phyloP scores from a whole-genome alignment of 768 basidiomycete species.

The Pleurotus tuber-regium region DNA sequence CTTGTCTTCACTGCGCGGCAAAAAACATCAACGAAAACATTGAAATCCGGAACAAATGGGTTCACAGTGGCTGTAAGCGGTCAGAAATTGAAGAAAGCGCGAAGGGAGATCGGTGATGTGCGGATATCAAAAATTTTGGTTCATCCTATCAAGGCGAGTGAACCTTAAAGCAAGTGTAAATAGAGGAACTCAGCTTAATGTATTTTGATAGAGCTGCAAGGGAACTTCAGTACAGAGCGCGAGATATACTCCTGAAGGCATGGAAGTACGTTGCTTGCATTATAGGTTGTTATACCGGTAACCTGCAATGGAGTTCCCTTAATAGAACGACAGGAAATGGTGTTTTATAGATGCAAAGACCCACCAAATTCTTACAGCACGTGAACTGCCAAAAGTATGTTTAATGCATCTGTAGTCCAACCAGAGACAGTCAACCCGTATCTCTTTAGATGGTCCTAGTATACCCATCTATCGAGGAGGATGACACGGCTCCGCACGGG shows the following conservation, averaged over 20 bases:
- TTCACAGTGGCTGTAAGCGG: background rate
- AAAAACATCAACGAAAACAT: background rate
- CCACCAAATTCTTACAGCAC: conserved; percentile 60
- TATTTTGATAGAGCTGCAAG: conserved; percentile 56
- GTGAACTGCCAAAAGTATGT: conserved; percentile 57
- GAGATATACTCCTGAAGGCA: conserved; percentile 56
- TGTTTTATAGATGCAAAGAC: conserved; percentile 59
- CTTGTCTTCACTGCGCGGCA: background rate
- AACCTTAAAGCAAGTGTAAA: background rate
- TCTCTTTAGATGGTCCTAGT: conserved; percentile 66
- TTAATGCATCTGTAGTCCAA: too few relatives aligned
- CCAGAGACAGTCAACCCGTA: too few relatives aligned
- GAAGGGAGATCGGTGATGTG: conserved; percentile 26
- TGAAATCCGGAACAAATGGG: background rate
- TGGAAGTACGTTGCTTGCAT: conserved; percentile 52
- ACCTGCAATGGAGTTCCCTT: conserved; percentile 8
- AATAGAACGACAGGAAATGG: conserved; percentile 70
- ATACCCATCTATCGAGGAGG: conserved; percentile 48
- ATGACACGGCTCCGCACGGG: conserved; percentile 40
- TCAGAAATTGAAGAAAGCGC: background rate
- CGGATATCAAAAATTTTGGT: conserved; percentile 56
- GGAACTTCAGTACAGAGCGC: conserved; percentile 59
- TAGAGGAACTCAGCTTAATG: background rate
- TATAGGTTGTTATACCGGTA: too few relatives aligned
- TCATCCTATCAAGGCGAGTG: conserved; percentile 65